Evolutionary conservation across 2,329 filamentous ascomycete species (phyloP), one percentile per base, ranked within the genome.

Genomic region (Nemania bipapillata): DNA sequence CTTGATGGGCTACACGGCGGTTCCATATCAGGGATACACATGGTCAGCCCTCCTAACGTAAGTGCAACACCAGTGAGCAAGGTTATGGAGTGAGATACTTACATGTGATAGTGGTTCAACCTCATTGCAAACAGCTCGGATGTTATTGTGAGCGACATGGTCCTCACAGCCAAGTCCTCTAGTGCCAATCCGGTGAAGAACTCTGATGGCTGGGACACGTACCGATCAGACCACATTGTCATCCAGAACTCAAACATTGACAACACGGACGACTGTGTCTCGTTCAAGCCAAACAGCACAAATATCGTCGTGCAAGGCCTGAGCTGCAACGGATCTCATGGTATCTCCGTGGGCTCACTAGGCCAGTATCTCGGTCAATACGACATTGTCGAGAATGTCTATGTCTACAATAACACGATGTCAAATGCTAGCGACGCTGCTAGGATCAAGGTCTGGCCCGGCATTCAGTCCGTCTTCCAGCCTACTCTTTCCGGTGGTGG

Each of bases 391-490:
- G 84, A 91, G 78, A 88, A 92, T 72, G 76, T 92, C n/a, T 87
- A 89, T 73, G 85, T 91, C 64, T 87, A 85, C 78, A 89, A 90
- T 72, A 81, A 85, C 50, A 84, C 83, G 45, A 86, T 89, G 84
- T 82, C 83, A 61, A 88, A 90, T 73, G 86, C 87, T 2, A 81
- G 86, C 61, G 87, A 91, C 71, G 90, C 88, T 32, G 90, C 90
- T 0, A 87, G 90, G 67, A 92, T 93, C 81, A 92, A 92, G 79
- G 90, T 92, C 63, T 92, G 90, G 90, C 89, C 90, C 0, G 88
- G 88, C 37, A 74, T 84, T 20, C 72, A 81, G 3, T 84, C 86
- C 1, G 84, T 84, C 0, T 79, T 90, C 3, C 86, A 86, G 20
- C 86, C 84, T 20, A 86, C 89, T 63, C 83, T 91, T 0, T 86